phyloP scores from a whole-genome alignment of 305 asterid species.

The Fraxinus nigra region DNA sequence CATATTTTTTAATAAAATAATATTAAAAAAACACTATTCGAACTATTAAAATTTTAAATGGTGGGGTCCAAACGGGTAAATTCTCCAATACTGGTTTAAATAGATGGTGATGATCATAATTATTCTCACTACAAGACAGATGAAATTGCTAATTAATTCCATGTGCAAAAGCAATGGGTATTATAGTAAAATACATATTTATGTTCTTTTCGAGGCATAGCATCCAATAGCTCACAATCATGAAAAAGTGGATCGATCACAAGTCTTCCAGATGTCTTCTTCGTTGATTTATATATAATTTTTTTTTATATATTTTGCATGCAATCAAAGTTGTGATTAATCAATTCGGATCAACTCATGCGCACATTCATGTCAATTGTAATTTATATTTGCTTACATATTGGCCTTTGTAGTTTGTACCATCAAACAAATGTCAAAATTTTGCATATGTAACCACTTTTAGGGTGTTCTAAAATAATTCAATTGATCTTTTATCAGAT shows the following conservation, averaged over 20 bases:
- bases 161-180: conserved; percentile 16
- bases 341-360: conserved; percentile 17
- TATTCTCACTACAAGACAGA: background rate
- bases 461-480: background rate
- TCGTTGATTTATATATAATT: background rate
- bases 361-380: background rate
- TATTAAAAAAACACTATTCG: too few species aligned
- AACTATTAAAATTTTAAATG: too few species aligned
- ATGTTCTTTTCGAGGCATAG: background rate
- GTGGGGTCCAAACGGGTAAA: too few species aligned
- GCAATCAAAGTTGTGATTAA: conserved; percentile 18
- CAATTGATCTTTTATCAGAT: background rate
- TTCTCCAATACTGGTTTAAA: too few species aligned
- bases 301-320: conserved; percentile 17
- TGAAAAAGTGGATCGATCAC: conserved; percentile 26
- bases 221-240: conserved; percentile 30
- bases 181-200: background rate
- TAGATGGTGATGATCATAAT: background rate
- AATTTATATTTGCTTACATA: background rate
- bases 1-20: too few species aligned
- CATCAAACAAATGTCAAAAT: background rate
- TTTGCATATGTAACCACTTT: background rate
- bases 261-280: background rate
- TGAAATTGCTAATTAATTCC: conserved; percentile 1
- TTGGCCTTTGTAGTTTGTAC: background rate